These are phyloP conservation scores for Paramyrothecium sp. DNA, from an alignment of 2,329 filamentous ascomycete species.

Conservation along the genomic window DNA sequence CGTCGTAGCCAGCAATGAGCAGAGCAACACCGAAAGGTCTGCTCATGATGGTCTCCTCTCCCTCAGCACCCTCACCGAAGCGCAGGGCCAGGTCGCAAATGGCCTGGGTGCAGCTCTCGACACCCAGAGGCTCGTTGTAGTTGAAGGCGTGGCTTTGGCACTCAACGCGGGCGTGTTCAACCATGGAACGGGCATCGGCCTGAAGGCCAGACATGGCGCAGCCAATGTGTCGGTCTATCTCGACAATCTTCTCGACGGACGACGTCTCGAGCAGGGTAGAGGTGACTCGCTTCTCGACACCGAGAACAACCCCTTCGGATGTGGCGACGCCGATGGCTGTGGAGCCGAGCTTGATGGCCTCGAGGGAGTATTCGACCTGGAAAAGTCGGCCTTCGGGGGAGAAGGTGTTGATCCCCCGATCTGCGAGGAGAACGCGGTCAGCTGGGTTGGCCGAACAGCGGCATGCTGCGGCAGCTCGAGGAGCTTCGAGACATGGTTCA, in stretches of 20 bases:
- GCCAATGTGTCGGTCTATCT: constrained; percentile 98
- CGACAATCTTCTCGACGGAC: constrained; percentile 98
- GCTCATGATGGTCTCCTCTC: constrained; percentile 98
- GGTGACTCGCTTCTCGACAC: constrained; percentile 98
- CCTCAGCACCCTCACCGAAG: constrained; percentile 96
- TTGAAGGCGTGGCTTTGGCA: constrained; percentile 97
- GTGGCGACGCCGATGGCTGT: constrained; percentile 98
- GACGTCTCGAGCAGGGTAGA: constrained; percentile 96
- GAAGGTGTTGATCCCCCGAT: constrained; percentile 99
- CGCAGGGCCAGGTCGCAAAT: constrained; percentile 96
- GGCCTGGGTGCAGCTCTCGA: constrained; percentile 97
- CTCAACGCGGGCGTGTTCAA: constrained; percentile 97
- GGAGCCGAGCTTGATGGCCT: constrained; percentile 98
- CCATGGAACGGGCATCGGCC: constrained; percentile 95
- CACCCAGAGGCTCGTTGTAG: constrained; percentile 91
- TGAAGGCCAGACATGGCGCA: constrained; percentile 98
- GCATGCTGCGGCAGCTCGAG: constrained; percentile 13
- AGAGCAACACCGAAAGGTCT: constrained; percentile 95
- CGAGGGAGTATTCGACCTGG: constrained; percentile 99
- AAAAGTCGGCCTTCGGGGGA: constrained; percentile 99
- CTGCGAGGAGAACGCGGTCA: constrained; percentile 43
- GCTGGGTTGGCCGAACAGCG: constrained; percentile 1
- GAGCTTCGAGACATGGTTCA: constrained; percentile 18
- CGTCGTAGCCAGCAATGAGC: constrained; percentile 94
- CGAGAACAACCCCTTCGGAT: constrained; percentile 90